A percentile compares a stretch with the other conserved stretches of the same genome.
These are phyloP conservation scores for Penicillium concentricum DNA, from an alignment of 2,329 filamentous ascomycete genomes.

Conservation along the genomic window DNA sequence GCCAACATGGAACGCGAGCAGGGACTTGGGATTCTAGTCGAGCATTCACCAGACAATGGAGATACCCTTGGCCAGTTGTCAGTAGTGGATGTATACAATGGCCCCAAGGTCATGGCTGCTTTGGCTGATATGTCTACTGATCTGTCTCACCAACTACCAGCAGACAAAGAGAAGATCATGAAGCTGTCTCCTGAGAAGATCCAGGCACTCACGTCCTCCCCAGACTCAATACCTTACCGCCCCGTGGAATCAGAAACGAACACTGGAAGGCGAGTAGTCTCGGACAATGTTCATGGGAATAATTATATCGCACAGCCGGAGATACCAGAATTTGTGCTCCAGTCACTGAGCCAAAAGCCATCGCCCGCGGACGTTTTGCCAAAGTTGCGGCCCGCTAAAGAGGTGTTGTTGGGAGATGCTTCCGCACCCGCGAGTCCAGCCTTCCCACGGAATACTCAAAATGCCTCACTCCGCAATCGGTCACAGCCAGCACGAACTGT, in stretches of 20 bases:
- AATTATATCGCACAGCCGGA: constrained; percentile 7
- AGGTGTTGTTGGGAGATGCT: constrained; percentile 27
- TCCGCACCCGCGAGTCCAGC: constrained; percentile 23
- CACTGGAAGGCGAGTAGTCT: constrained; percentile 22
- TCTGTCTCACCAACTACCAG: constrained; percentile 19
- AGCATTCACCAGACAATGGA: constrained; percentile 9
- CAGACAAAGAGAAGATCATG: constrained; percentile 42
- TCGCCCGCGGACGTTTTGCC: constrained; percentile 15
- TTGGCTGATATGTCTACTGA: constrained; percentile 27
- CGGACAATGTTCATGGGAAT: constrained; percentile 18
- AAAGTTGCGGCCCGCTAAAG: constrained; percentile 26
- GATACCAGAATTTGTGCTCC: constrained; percentile 13
- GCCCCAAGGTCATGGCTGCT: constrained; percentile 23
- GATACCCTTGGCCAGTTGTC: constrained; percentile 22
- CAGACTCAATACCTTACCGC: constrained; percentile 54
- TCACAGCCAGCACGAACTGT: constrained; percentile 34
- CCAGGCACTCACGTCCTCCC: constrained; percentile 54
- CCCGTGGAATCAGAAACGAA: constrained; percentile 31
- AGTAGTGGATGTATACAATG: constrained; percentile 32
- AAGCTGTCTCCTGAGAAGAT: constrained; percentile 57
- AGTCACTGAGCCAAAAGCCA: constrained; percentile 31
- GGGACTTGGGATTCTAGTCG: constrained; percentile 22
- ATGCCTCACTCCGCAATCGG: constrained; percentile 28
- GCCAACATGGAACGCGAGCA: constrained; percentile 5
- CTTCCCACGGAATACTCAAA: constrained; percentile 17